These are phyloP conservation scores for Myxozyma nipponensis DNA, from an alignment of 805 yeast genomes.

Conservation along the genomic window DNA sequence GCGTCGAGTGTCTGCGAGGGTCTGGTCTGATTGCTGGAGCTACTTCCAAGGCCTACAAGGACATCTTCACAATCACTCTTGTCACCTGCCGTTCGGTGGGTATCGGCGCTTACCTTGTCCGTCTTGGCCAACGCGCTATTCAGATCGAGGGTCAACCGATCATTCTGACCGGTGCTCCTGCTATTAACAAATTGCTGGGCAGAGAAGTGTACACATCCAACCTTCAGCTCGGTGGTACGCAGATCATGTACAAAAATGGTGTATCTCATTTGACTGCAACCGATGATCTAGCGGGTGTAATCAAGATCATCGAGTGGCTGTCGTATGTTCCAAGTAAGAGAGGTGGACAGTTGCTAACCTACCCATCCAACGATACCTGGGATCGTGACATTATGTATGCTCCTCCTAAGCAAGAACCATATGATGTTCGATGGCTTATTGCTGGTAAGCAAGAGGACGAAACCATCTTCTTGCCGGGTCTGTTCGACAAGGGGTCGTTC, in stretches of 20 bases:
- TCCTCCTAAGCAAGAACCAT: slow-evolving; percentile 68
- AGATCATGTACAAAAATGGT: slow-evolving; percentile 97
- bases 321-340: slow-evolving; percentile 91
- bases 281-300: slow-evolving; percentile 95
- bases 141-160: slow-evolving; percentile 99
- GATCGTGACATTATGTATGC: slow-evolving; percentile 83
- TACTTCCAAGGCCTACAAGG: slow-evolving; percentile 95
- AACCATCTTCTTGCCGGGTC: slow-evolving; percentile 72
- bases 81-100: slow-evolving; percentile 99
- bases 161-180: slow-evolving; percentile 98
- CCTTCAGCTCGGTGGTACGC: slow-evolving; percentile 98
- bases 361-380: slow-evolving; percentile 78
- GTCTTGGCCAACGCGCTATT: slow-evolving; percentile 98
- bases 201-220: slow-evolving; percentile 96
- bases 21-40: slow-evolving; percentile 99
- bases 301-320: slow-evolving; percentile 91
- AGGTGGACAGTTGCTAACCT: slow-evolving; percentile 83
- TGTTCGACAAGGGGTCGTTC: slow-evolving; percentile 90
- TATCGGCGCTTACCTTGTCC: slow-evolving; percentile 97
- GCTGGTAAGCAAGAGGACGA: slow-evolving; percentile 70
- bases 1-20: slow-evolving; percentile 97
- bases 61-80: slow-evolving; percentile 93
- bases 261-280: slow-evolving; percentile 96
- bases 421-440: slow-evolving; percentile 93
- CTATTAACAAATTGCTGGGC: slow-evolving; percentile 93